phyloP scores from a whole-genome alignment of 116 monocot species.

The Cymodocea nodosa region DNA sequence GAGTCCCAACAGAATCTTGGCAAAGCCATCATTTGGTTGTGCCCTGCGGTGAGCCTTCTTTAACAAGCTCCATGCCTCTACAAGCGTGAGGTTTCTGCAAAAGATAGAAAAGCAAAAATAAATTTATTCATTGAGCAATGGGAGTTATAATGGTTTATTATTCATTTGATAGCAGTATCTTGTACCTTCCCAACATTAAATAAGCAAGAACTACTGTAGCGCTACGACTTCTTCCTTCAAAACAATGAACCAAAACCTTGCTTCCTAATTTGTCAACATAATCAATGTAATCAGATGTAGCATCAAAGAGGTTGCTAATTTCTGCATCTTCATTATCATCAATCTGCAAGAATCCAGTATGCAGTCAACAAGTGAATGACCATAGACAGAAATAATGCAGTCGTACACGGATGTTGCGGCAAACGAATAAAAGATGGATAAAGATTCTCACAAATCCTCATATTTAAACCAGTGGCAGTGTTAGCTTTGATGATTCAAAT shows the following conservation, averaged over 20 bases:
- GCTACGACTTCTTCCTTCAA: slow-evolving; percentile 94
- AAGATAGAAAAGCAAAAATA: slow-evolving; percentile 1
- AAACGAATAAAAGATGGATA: no score
- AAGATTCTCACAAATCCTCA: no score
- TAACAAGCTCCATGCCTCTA: slow-evolving; percentile 62
- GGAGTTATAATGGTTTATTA: neutral
- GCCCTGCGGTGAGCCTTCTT: slow-evolving; percentile 75
- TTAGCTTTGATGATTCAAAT: no score
- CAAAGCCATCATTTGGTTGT: slow-evolving; percentile 92
- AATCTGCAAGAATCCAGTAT: slow-evolving; percentile 29
- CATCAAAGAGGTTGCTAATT: slow-evolving; percentile 64
- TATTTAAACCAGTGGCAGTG: no score
- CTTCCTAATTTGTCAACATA: slow-evolving; percentile 37
- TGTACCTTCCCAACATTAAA: slow-evolving; percentile 83
- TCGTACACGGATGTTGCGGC: no score
- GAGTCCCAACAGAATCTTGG: slow-evolving; percentile 47
- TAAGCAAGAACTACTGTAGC: slow-evolving; percentile 85
- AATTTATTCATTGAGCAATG: neutral
- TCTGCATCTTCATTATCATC: slow-evolving; percentile 72
- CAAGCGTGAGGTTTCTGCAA: slow-evolving; percentile 51
- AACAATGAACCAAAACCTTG: slow-evolving; percentile 89
- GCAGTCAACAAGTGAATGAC: no score
- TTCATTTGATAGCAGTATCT: neutral
- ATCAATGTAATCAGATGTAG: slow-evolving; percentile 71
- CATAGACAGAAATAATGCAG: no score